phyloP scores from a whole-genome alignment of 2,329 filamentous ascomycete species.

The Penicillium brasilianum region DNA sequence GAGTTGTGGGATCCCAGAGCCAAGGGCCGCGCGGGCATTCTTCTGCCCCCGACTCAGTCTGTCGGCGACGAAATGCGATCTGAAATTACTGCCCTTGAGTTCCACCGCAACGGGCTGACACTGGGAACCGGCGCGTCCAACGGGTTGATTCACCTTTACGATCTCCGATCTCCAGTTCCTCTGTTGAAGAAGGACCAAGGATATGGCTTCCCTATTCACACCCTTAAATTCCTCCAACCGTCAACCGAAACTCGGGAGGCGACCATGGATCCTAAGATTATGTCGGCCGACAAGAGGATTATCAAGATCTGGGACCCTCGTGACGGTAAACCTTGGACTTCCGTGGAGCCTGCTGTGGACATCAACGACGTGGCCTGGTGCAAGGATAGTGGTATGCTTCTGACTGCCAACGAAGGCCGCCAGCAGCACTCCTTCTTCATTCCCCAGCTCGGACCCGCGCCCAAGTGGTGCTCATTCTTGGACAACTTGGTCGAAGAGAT shows the following conservation, averaged over 20 bases:
- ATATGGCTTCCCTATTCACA: conserved; percentile 90
- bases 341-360: conserved; percentile 91
- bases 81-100: conserved; percentile 86
- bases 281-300: conserved; percentile 91
- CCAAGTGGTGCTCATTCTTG: conserved; percentile 94
- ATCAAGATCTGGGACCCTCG: conserved; percentile 95
- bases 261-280: conserved; percentile 70
- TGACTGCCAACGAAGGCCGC: conserved; percentile 95
- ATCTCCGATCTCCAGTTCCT: conserved; percentile 84
- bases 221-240: conserved; percentile 68
- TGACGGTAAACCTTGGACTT: conserved; percentile 88
- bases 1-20: conserved; percentile 95
- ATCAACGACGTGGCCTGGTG: conserved; percentile 94
- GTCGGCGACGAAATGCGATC: conserved; percentile 50
- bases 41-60: conserved; percentile 61
- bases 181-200: conserved; percentile 93
- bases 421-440: conserved; percentile 96
- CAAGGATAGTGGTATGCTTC: conserved; percentile 88
- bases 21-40: conserved; percentile 76
- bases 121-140: conserved; percentile 85
- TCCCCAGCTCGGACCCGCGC: conserved; percentile 88
- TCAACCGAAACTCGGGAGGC: conserved; percentile 76
- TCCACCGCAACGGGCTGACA: conserved; percentile 80
- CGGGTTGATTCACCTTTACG: conserved; percentile 88
- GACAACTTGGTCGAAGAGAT: conserved; percentile 99